These are phyloP conservation scores for Penicillium herquei DNA, from an alignment of 495 filamentous ascomycete species.

Conservation along the genomic window DNA sequence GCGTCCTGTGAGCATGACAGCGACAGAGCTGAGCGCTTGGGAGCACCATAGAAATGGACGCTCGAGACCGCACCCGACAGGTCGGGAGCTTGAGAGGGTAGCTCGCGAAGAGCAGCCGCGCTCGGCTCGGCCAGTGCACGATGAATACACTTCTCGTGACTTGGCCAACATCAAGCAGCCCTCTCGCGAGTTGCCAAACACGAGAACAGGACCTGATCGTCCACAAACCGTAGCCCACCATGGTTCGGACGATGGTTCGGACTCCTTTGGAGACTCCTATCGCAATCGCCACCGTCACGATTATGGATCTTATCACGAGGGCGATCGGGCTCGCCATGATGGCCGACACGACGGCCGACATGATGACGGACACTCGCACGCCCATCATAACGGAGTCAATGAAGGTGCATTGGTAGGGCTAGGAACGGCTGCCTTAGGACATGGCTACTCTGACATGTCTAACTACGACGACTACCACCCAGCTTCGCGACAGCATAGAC, in stretches of 20 bases:
- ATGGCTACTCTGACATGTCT: slow-evolving; percentile 37
- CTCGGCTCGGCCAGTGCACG: slow-evolving; percentile 19
- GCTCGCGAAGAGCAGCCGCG: slow-evolving; percentile 36
- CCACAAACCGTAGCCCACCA: slow-evolving; percentile 37
- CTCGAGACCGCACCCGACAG: slow-evolving; percentile 58
- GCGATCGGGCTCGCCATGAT: slow-evolving; percentile 8
- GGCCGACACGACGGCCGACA: slow-evolving; percentile 22
- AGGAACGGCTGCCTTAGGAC: slow-evolving; percentile 41
- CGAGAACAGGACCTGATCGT: slow-evolving; percentile 29
- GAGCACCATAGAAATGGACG: slow-evolving; percentile 35
- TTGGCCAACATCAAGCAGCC: slow-evolving; percentile 18
- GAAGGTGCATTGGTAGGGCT: slow-evolving; percentile 31
- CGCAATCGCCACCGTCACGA: slow-evolving; percentile 27
- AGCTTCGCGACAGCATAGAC: slow-evolving; percentile 11
- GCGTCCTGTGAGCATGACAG: slow-evolving; percentile 63
- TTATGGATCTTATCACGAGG: slow-evolving; percentile 22
- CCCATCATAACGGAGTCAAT: slow-evolving; percentile 7
- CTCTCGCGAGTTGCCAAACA: no score
- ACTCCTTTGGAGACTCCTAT: slow-evolving; percentile 23
- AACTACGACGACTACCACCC: slow-evolving; percentile 34
- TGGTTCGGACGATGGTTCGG: slow-evolving; percentile 40
- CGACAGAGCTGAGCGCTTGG: slow-evolving; percentile 49
- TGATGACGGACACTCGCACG: slow-evolving; percentile 17
- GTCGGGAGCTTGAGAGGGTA: slow-evolving; percentile 61
- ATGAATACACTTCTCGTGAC: slow-evolving; percentile 31